phyloP scores from a whole-genome alignment of 331 rosid species.

The Telfairia occidentalis region DNA sequence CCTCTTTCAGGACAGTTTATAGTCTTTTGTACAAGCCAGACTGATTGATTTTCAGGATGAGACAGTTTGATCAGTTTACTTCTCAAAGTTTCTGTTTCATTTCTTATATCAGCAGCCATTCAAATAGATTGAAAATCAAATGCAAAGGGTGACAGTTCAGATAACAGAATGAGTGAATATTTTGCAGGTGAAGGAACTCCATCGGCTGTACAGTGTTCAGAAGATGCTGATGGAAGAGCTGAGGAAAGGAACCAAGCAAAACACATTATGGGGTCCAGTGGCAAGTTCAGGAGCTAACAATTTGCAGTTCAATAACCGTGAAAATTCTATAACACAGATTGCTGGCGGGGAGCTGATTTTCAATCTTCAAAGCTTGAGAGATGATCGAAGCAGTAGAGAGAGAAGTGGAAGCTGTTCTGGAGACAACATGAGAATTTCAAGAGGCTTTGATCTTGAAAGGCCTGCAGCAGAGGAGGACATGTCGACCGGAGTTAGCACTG shows the following conservation, averaged over 20 bases:
- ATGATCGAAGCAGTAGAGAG: conserved; percentile 44
- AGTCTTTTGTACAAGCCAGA: not conserved
- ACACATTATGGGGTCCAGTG: conserved; percentile 7
- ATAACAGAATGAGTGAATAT: not conserved
- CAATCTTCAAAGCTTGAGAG: conserved; percentile 34
- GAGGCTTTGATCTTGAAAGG: conserved; percentile 67
- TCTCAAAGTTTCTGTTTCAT: not conserved
- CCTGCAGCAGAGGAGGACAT: conserved; percentile 36
- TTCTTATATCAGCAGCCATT: not conserved
- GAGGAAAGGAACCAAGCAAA: conserved; percentile 35
- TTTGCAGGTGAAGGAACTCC: conserved; percentile 76
- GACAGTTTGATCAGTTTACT: not conserved
- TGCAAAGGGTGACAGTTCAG: no score
- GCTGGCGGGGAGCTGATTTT: conserved; percentile 24
- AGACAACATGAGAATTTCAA: conserved; percentile 38
- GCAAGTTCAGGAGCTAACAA: conserved; percentile 20
- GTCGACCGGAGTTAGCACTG: conserved; percentile 25
- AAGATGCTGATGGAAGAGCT: conserved; percentile 66
- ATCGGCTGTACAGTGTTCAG: conserved; percentile 66
- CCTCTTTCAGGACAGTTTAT: not conserved
- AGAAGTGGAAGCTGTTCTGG: conserved; percentile 71
- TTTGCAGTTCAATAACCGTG: conserved; percentile 24
- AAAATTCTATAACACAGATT: conserved; percentile 11
- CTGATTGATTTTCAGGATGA: not conserved
- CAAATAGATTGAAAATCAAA: not conserved